These are phyloP conservation scores for Jasminum sambac DNA, from an alignment of 257 asterid genomes.

Conservation along the genomic window DNA sequence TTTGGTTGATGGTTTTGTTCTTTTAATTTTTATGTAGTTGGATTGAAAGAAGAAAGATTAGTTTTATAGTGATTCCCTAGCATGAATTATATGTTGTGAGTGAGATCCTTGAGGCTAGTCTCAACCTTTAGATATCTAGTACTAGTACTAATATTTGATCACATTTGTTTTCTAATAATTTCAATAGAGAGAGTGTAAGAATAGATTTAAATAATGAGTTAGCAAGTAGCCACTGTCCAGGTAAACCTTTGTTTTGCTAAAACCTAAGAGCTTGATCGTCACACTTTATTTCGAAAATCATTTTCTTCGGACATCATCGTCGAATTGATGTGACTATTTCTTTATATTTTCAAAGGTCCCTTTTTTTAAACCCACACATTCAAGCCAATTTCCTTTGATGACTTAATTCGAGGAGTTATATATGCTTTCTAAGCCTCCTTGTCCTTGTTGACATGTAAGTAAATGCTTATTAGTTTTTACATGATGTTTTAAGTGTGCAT, in stretches of 20 bases:
- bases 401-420: slow-evolving; percentile 1
- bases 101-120: background rate
- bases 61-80: background rate
- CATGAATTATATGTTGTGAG: background rate
- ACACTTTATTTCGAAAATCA: too few species aligned
- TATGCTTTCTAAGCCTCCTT: slow-evolving; percentile 1
- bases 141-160: background rate
- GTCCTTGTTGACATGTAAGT: background rate
- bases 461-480: background rate
- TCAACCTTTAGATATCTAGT: background rate
- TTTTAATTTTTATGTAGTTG: background rate
- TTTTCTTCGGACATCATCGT: too few species aligned
- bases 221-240: background rate
- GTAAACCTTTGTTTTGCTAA: too few species aligned
- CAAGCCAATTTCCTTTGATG: slow-evolving; percentile 13
- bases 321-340: too few species aligned
- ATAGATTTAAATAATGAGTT: background rate
- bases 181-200: background rate
- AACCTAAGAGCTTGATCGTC: too few species aligned
- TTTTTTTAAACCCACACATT: too few species aligned
- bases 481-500: background rate
- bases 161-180: background rate
- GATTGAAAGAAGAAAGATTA: background rate
- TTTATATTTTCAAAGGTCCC: too few species aligned
- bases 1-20: background rate